Base-by-base conservation (phyloP, 352 stramenopile species). In the Saprolegnia diclina region DNA sequence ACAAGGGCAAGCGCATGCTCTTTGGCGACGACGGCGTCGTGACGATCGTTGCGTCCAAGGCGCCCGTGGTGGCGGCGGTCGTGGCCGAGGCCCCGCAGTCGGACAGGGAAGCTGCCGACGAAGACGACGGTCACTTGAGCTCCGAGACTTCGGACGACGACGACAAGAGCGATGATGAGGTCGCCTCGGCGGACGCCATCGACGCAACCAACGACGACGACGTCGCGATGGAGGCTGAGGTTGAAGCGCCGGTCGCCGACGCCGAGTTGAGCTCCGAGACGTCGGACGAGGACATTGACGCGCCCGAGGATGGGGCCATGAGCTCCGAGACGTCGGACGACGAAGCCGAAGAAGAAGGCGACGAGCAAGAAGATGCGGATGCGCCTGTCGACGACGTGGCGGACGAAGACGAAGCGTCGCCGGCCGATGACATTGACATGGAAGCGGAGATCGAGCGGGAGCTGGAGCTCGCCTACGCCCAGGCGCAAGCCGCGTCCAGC, bases 401-500 rank as follows among this genome's bases (percentile, higher is more conserved):
- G 24, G 40, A 56, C 4, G 56, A 67, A 5, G 65, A 64, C 10
- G 52, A 65, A 4, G 57, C 54, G 35, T 53, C 61, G 16, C 61
- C 64, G 32, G 40, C 13, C n/a, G 65, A 65, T 7, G 53, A 21
- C 26, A 63, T 53, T 10, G 56, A 40, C 16, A 22, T 61, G 69
- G 65, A 74, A 45, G 42, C 74, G 56, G 74, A 67, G 66, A 77
- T 54, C 14, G 26, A 53, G 5, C 54, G 74, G 0, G 56, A 73
- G 37, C 56, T 72, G 14, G 70, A 74, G 26, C 38, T 65, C 10
- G 65, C 71, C 5, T 37, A 72, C 6, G 32, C 66, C 38, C 16
- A 72, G 35, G 64, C 63, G 14, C 55, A 72, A 38, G 68, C 70
- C 5, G 50, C 35, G 55, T 52, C 40, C 46, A 53, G 37, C 48